A percentile compares a stretch with the other conserved stretches of the same genome.
These are phyloP conservation scores for Symbiotaphrina buchneri DNA, from an alignment of 495 filamentous ascomycete genomes.

Conservation along the genomic window DNA sequence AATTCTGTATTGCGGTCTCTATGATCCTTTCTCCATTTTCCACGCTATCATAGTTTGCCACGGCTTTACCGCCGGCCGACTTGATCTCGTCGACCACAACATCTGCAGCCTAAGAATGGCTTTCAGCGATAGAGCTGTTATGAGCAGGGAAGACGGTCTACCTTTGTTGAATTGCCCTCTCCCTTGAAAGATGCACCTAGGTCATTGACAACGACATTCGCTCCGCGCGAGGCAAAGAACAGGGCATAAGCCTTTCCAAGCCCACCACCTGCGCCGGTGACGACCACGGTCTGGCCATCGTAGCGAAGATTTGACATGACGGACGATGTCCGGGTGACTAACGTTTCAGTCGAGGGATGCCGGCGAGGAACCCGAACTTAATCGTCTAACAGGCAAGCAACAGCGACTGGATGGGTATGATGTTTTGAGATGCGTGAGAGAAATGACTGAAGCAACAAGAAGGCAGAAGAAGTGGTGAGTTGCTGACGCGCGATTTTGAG, in stretches of 20 bases:
- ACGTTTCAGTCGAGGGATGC: too few species aligned
- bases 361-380: too few species aligned
- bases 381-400: too few species aligned
- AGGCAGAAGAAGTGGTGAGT: too few species aligned
- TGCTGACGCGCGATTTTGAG: too few species aligned
- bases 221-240: conserved; percentile 82
- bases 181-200: conserved; percentile 87
- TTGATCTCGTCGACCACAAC: conserved; percentile 88
- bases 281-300: conserved; percentile 90
- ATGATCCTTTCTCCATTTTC: conserved; percentile 89
- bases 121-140: not conserved
- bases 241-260: conserved; percentile 79
- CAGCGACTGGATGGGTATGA: too few species aligned
- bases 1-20: conserved; percentile 81
- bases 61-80: conserved; percentile 81
- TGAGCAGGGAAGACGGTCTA: too few species aligned
- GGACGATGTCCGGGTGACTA: too few species aligned
- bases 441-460: too few species aligned
- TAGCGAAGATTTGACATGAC: conserved; percentile 68
- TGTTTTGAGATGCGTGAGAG: too few species aligned
- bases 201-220: conserved; percentile 95
- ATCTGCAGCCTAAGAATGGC: conserved; percentile 55
- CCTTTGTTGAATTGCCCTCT: conserved; percentile 75
- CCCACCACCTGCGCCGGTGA: conserved; percentile 91
- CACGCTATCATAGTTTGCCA: conserved; percentile 96